Base-by-base conservation (phyloP, 306 rosid genomes). In the Gynostemma pentaphyllum region DNA sequence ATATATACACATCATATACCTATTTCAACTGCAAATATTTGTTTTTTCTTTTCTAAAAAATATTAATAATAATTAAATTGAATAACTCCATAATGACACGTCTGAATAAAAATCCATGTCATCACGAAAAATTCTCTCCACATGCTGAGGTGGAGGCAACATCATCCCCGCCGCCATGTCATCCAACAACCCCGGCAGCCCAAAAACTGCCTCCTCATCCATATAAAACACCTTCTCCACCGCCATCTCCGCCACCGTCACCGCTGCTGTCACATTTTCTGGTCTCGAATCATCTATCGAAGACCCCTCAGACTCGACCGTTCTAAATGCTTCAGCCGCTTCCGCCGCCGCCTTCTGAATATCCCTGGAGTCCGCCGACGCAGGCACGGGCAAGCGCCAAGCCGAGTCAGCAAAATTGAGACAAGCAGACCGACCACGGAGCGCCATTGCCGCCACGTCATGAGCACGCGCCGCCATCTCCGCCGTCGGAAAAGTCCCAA, bases 381-480 rank as follows among this genome's bases (percentile, higher is more conserved):
- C 82, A 13, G 97, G 97, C 0, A 47, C 15, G 0, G 80, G 89
- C 1, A 90, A 68, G 27, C 85, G 66, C 95, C 87, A 78, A 0
- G 64, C 68, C 0, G 97, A 87, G 72, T 90, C 96, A 0, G 91
- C 96, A 5, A 87, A 90, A 16, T 90, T 90, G 23, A 85, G 73
- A 18, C 91, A 81, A 0, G 95, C 91, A 0, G 74, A 55, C 5
- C 81, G 70, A 0, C 97, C 96, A 0, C 86, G 66, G 3, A 90
- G 59, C 0, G 95, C 83, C 4, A 78, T 60, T 0, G 86, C 97
- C 0, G 97, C 97, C 46, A 87, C 97, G 42, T 90, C 96, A 15
- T 90, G 94, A 0, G 97, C 97, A 3, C 96, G 74, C 0, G 96
- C 96, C 0, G 96, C 97, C 97, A 90, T 90, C 23, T 87, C 96